Conservation (phyloP, 441 rosid genomes). For the Croton setiger region DNA sequence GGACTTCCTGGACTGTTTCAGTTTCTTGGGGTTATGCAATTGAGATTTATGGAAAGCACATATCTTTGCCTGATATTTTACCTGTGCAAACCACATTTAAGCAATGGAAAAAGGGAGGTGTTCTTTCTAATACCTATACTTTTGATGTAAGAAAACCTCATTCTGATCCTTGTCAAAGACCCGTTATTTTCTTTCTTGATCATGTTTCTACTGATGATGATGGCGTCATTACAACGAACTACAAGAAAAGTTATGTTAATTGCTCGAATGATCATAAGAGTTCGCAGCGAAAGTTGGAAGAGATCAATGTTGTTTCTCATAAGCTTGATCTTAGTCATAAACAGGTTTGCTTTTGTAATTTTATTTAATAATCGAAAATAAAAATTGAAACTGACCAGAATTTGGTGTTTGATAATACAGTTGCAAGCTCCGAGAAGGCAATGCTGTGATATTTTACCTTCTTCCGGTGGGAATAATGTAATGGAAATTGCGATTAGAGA, state of each 20-base stretch:
- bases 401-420: slow-evolving; percentile 31
- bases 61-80: slow-evolving; percentile 46
- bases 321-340: slow-evolving; percentile 49
- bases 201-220: slow-evolving; percentile 26
- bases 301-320: slow-evolving; percentile 58
- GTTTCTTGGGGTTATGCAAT: slow-evolving; percentile 93
- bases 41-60: slow-evolving; percentile 51
- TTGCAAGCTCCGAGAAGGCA: slow-evolving; percentile 80
- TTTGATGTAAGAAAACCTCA: slow-evolving; percentile 51
- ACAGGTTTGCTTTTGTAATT: slow-evolving; percentile 39
- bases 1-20: slow-evolving; percentile 84
- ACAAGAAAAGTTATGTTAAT: slow-evolving; percentile 44
- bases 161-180: slow-evolving; percentile 65
- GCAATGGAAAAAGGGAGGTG: slow-evolving; percentile 49
- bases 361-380: too few relatives aligned
- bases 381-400: not conserved
- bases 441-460: slow-evolving; percentile 73
- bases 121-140: slow-evolving; percentile 40
- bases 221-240: slow-evolving; percentile 34
- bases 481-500: slow-evolving; percentile 72
- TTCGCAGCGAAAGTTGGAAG: slow-evolving; percentile 57
- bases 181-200: slow-evolving; percentile 63
- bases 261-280: slow-evolving; percentile 43
- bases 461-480: slow-evolving; percentile 33
- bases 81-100: slow-evolving; percentile 58